Base-by-base conservation (phyloP, 2,329 filamentous ascomycete genomes). In the Emergomyces africanus region DNA sequence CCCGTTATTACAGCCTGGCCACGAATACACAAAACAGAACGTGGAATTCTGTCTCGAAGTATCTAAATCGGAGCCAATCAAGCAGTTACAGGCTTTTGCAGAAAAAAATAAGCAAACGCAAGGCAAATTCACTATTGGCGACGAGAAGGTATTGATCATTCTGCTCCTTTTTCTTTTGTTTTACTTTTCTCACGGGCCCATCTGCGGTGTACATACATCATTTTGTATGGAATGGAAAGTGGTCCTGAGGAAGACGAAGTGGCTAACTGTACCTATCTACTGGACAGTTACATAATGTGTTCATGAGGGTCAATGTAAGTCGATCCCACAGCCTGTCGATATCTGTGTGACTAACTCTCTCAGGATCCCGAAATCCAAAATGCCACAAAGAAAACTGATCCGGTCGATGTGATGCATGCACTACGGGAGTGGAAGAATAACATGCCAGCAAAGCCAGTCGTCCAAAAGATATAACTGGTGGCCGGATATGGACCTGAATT, bases 1-100 rank as follows among this genome's bases (percentile, higher is more conserved):
- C 18, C 10, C 8, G 3, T n/a, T 51, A 51, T 15, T 12, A 5
- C 62, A 92, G 86, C 91, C 92, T 20, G 94, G 94, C 3, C 94
- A 99, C 68, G 94, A 97, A 73, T 99, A 99, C 76, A 99, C 94
- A n/a, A 96, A 94, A 74, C 82, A 87, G 57, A 99, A 99, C 69
- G 90, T 94, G 68, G 90, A 90, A 71, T 99, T 99, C 70, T 86
- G 84, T 54, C 76, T 87, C 61, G 87, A 86, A 1, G 87, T 97
- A 18, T 77, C 87, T 59, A 84, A 89, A 67, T 87, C 82, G 48
- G 85, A 88, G 54, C 79, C 88, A 0, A 83, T 96, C 63, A 85
- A 88, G 78, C 87, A 85, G 66, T 79, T 99, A 37, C 79, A 88
- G 64, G 79, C 81, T 0, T 96, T 90, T 71, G 88, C 89, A 1